These are phyloP conservation scores for Hypoxylon sp. DNA, from an alignment of 2,329 filamentous ascomycete genomes.

Conservation along the genomic window DNA sequence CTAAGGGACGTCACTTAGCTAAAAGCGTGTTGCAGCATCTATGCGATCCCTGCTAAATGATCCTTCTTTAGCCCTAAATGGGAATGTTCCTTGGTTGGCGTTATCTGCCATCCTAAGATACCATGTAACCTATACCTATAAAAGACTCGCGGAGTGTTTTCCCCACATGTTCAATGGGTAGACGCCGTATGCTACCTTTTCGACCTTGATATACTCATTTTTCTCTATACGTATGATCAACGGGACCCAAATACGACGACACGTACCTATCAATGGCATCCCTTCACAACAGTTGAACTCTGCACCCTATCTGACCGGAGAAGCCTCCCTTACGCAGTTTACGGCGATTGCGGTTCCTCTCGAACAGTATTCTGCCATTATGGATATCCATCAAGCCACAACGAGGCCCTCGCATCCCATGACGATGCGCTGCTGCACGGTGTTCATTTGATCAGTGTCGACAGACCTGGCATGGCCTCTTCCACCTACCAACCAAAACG, in stretches of 20 bases:
- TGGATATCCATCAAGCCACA: constrained; percentile 51
- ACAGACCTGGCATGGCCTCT: constrained; percentile 53
- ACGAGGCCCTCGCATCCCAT: constrained; percentile 43
- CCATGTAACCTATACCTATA: no score
- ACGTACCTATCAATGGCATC: not conserved
- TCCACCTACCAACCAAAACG: constrained; percentile 51
- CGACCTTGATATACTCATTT: not conserved
- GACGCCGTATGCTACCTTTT: not conserved
- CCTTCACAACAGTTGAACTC: not conserved
- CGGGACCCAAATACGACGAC: not conserved
- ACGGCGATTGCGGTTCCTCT: constrained; percentile 41
- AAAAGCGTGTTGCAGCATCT: not conserved
- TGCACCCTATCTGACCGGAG: constrained; percentile 50
- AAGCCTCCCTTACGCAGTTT: constrained; percentile 50
- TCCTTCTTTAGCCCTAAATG: not conserved
- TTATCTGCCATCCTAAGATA: no score
- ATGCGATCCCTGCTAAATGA: not conserved
- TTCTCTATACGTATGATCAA: not conserved
- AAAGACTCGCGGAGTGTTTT: no score
- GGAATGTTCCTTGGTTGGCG: not conserved
- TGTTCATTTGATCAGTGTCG: constrained; percentile 49
- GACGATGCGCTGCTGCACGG: constrained; percentile 28
- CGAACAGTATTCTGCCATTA: constrained; percentile 50
- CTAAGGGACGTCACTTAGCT: not conserved
- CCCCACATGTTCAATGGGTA: no score